Conservation (phyloP, 2,329 filamentous ascomycete species). For the Curvularia hawaiiensis region DNA sequence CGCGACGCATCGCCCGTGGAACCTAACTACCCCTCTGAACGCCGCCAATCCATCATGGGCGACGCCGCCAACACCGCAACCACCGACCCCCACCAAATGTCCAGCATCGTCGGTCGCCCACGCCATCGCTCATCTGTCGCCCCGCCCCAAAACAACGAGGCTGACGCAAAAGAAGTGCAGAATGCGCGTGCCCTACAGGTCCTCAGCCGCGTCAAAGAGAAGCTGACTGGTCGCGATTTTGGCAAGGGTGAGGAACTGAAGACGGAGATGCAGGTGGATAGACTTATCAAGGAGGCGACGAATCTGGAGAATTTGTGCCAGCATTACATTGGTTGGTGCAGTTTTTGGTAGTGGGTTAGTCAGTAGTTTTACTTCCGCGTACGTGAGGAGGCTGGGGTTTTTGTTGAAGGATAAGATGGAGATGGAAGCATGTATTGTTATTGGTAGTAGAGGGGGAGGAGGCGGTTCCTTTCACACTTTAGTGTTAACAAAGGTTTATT, state of each 20-base stretch:
- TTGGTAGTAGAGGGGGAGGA: background rate
- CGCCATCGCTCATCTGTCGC: conserved; percentile 45
- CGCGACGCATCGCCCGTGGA: conserved; percentile 63
- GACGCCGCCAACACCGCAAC: conserved; percentile 37
- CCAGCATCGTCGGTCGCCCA: conserved; percentile 37
- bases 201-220: conserved; percentile 88
- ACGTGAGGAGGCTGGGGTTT: no score
- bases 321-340: conserved; percentile 99
- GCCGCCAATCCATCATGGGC: conserved; percentile 64
- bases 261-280: conserved; percentile 88
- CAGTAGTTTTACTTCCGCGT: background rate
- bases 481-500: background rate
- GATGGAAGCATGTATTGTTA: background rate
- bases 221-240: conserved; percentile 93
- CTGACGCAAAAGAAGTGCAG: conserved; percentile 72
- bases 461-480: background rate
- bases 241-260: conserved; percentile 78
- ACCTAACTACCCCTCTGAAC: conserved; percentile 65
- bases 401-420: background rate
- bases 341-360: conserved; percentile 74
- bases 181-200: conserved; percentile 94
- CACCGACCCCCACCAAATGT: conserved; percentile 28
- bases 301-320: conserved; percentile 97
- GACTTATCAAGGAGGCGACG: conserved; percentile 91
- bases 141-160: conserved; percentile 45